A percentile compares a stretch with the other conserved stretches of the same genome.
phyloP scores from a whole-genome alignment of 495 filamentous ascomycete genomes.

The Amniculicola lignicola region DNA sequence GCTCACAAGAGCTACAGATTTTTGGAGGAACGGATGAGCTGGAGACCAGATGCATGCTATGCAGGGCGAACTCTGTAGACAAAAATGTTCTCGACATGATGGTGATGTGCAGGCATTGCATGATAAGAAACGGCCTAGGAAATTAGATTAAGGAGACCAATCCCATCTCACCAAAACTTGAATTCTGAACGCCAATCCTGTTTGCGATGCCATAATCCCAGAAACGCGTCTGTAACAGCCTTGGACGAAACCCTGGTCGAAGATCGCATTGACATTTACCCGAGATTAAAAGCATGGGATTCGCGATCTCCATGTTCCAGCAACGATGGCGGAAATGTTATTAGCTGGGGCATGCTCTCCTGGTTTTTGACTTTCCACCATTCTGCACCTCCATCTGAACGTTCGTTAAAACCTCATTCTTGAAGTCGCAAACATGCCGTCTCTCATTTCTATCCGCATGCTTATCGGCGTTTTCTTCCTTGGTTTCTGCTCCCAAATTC shows the following conservation, averaged over 20 bases:
- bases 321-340: slow-evolving; percentile 14
- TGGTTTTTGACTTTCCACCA: slow-evolving; percentile 1
- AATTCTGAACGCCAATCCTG: slow-evolving; percentile 9
- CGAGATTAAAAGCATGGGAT: slow-evolving; percentile 21
- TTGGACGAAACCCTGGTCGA: background rate
- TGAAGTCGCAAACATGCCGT: slow-evolving; percentile 29
- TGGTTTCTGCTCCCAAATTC: slow-evolving; percentile 10
- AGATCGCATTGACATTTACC: slow-evolving; percentile 11
- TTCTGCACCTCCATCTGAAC: slow-evolving; percentile 3
- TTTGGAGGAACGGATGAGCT: slow-evolving; percentile 4
- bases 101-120: slow-evolving; percentile 2
- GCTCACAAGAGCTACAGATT: slow-evolving; percentile 5
- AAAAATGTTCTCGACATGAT: slow-evolving; percentile 16
- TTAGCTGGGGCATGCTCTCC: slow-evolving; percentile 5
- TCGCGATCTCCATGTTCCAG: slow-evolving; percentile 17
- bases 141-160: slow-evolving; percentile 28
- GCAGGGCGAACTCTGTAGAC: slow-evolving; percentile 19
- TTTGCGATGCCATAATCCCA: slow-evolving; percentile 8
- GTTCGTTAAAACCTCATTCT: background rate
- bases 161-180: slow-evolving; percentile 16
- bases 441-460: slow-evolving; percentile 31
- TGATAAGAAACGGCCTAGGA: slow-evolving; percentile 2
- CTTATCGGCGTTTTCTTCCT: slow-evolving; percentile 16
- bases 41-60: background rate
- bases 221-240: slow-evolving; percentile 1